A percentile compares a stretch with the other conserved stretches of the same genome.
These are phyloP conservation scores for Diospyros lotus DNA, from an alignment of 148 eudicot species.

Conservation along the genomic window DNA sequence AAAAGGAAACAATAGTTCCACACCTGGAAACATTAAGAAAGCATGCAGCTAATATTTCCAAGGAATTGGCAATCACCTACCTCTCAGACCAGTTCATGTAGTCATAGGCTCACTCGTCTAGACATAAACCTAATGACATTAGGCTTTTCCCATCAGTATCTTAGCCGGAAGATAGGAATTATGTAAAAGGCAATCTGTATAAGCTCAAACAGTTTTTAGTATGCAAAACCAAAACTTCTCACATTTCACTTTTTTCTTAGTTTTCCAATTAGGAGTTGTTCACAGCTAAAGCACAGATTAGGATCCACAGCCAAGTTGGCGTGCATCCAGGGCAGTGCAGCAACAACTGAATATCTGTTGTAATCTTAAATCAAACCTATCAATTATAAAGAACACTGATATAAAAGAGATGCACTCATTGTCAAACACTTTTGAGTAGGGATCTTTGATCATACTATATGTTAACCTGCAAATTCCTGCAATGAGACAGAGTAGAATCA, in stretches of 20 bases:
- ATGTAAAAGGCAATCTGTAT: background rate
- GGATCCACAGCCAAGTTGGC: too few species aligned
- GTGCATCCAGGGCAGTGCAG: too few species aligned
- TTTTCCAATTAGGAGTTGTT: too few species aligned
- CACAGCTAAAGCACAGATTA: too few species aligned
- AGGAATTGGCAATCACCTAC: too few species aligned
- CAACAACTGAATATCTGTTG: background rate
- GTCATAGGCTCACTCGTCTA: background rate
- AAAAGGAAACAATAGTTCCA: too few species aligned
- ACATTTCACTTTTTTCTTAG: too few species aligned
- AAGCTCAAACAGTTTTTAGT: too few species aligned
- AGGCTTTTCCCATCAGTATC: background rate
- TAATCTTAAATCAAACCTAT: background rate
- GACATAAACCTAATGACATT: background rate
- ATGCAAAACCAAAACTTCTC: too few species aligned
- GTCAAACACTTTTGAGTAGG: conserved; percentile 24
- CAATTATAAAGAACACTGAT: background rate
- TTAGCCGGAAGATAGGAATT: background rate
- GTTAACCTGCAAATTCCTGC: conserved; percentile 98
- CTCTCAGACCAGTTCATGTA: background rate
- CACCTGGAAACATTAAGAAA: too few species aligned
- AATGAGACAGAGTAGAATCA: conserved; percentile 60
- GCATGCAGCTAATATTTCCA: too few species aligned
- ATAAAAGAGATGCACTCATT: background rate
- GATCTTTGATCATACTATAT: conserved; percentile 75